phyloP scores from a whole-genome alignment of 2,329 filamentous ascomycete genomes.

The Septoria linicola region DNA sequence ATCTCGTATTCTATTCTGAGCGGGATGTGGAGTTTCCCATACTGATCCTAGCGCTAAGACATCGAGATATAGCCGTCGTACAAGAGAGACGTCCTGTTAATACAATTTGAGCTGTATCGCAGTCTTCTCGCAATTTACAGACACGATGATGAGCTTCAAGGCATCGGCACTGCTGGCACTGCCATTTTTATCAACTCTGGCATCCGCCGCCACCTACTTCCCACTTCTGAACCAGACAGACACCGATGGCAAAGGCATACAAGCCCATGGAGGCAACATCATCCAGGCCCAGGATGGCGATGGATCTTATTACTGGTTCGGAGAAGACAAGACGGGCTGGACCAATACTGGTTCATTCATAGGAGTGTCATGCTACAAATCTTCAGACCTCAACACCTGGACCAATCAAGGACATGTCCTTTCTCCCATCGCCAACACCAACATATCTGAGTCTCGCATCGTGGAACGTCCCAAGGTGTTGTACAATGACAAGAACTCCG shows the following conservation, averaged over 20 bases:
- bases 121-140: background rate
- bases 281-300: constrained; percentile 51
- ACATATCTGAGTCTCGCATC: constrained; percentile 50
- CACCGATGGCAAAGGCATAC: constrained; percentile 54
- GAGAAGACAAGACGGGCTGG: constrained; percentile 67
- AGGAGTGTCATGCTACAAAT: constrained; percentile 67
- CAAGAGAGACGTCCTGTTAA: background rate
- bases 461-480: constrained; percentile 69
- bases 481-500: constrained; percentile 62
- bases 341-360: constrained; percentile 51
- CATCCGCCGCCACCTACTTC: constrained; percentile 27
- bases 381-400: constrained; percentile 63
- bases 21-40: constrained; percentile 7
- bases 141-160: constrained; percentile 6
- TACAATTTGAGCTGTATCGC: background rate
- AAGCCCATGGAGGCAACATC: constrained; percentile 67
- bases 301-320: constrained; percentile 64
- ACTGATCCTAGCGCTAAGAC: background rate
- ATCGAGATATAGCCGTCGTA: background rate
- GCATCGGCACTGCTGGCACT: constrained; percentile 7
- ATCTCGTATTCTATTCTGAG: constrained; percentile 6
- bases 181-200: constrained; percentile 3
- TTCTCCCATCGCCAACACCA: constrained; percentile 45
- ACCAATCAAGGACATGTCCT: constrained; percentile 60
- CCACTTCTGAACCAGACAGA: constrained; percentile 33